Percentiles rank a stretch among this genome's conserved stretches.
Evolutionary conservation across 1,284 basidiomycete species (phyloP).

Genomic region (Sporisorium sorghi): DNA sequence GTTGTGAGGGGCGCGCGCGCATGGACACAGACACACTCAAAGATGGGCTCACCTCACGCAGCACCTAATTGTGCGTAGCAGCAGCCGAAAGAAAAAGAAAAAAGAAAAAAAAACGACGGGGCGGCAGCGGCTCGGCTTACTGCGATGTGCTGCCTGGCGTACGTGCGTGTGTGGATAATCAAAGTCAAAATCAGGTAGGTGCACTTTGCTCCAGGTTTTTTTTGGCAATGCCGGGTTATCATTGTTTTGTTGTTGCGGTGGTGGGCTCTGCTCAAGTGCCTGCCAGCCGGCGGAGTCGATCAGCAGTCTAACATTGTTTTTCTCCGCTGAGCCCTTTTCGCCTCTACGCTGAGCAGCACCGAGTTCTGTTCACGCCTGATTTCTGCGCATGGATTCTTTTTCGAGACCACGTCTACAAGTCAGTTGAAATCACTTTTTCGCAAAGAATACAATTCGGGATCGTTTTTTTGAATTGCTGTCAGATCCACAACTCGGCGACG

Average conservation of each 20-base stretch:
- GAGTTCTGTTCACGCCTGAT: conserved; percentile 11
- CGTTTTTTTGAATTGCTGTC: conserved; percentile 2
- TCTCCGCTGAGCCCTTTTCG: conserved; percentile 7
- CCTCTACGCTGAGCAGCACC: conserved; percentile 1
- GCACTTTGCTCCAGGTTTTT: background rate
- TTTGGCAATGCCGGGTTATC: too few species aligned
- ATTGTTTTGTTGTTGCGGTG: too few species aligned
- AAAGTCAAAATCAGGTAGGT: background rate
- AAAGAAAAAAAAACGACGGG: conserved; percentile 7
- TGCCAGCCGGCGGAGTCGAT: background rate
- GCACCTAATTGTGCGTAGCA: conserved; percentile 15
- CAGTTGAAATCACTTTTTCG: background rate
- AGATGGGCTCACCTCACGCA: conserved; percentile 11
- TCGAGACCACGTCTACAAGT: too few species aligned
- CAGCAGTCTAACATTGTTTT: conserved; percentile 11
- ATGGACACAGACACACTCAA: background rate
- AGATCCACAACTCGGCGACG: background rate
- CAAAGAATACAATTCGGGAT: background rate
- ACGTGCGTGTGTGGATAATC: conserved; percentile 12
- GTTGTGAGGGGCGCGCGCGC: background rate
- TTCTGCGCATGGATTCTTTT: conserved; percentile 5
- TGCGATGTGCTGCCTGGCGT: too few species aligned
- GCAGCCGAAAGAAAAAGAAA: conserved; percentile 11
- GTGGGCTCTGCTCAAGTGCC: background rate
- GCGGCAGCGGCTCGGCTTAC: background rate